Evolutionary conservation across 2,329 filamentous ascomycete genomes (phyloP), one percentile per base, ranked within the genome.

Genomic region (Coniochaeta prunicola): DNA sequence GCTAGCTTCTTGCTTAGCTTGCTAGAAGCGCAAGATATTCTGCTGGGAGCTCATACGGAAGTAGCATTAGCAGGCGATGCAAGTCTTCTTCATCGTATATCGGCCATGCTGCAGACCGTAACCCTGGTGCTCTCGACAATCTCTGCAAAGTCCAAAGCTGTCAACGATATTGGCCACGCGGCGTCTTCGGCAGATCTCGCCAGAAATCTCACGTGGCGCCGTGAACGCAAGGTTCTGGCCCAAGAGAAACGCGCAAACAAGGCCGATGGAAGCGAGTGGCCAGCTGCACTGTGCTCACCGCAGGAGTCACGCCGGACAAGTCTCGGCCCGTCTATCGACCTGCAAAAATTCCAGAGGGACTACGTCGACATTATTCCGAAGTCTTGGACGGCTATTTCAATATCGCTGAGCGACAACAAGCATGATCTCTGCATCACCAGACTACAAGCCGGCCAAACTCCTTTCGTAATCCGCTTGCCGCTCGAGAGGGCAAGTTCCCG

Each of bases 341-440:
- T 86, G 66, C 73, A 77, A 48, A 78, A 79, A 28, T 96, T 96
- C 67, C 89, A 93, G 69, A 80, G 82, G 62, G 84, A 92, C 53
- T 96, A 92, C 65, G 81, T 97, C 56, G 90, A 97, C 67, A 88
- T 93, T 56, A 85, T 99, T 6, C 96, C 94, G 0, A 75, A 79
- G 40, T 79, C 81, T 7, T 99, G 94, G 94, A 91, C 86, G 53
- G 89, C 92, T 1, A 77, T 99, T 10, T 97, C 92, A 0, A 76
- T 99, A 50, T 89, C 89, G 0, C 74, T 99, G 17, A 94, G 89
- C 67, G 90, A 96, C 57, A 88, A 87, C 64, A 83, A 81, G 40
- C 89, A 91, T 58, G 94, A 97, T 68, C 82, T 99, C 4, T 92
- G 90, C 64, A 87, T 97, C 62, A 92, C 91, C n/a, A 91, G 91